Conservation (phyloP, 2,329 filamentous ascomycete species). For the Coleophoma cylindrospora region DNA sequence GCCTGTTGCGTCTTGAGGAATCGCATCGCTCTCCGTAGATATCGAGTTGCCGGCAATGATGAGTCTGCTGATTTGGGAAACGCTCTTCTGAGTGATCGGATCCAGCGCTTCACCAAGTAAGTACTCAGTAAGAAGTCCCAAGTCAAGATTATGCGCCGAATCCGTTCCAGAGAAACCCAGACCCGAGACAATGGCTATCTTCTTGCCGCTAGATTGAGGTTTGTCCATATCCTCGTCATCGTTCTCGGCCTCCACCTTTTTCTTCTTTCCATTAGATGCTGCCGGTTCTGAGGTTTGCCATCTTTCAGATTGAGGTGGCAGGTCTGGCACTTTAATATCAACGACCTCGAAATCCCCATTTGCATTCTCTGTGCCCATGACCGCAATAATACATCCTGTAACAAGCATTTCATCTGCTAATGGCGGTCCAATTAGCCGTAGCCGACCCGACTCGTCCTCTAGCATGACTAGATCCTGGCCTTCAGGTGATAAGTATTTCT, state of each 20-base stretch:
- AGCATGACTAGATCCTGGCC: constrained; percentile 69
- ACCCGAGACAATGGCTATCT: constrained; percentile 83
- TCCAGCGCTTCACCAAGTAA: constrained; percentile 77
- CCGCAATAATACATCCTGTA: constrained; percentile 91
- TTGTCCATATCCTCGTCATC: constrained; percentile 55
- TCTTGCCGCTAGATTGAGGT: constrained; percentile 35
- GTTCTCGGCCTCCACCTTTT: constrained; percentile 37
- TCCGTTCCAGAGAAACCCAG: constrained; percentile 75
- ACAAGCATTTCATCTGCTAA: constrained; percentile 70
- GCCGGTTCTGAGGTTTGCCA: constrained; percentile 63
- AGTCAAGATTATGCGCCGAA: constrained; percentile 64
- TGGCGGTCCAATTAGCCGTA: constrained; percentile 69
- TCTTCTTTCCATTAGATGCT: constrained; percentile 28
- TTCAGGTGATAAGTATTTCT: constrained; percentile 67
- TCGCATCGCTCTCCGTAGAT: constrained; percentile 21
- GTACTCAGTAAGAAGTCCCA: constrained; percentile 79
- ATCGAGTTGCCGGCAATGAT: constrained; percentile 93
- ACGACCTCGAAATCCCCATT: constrained; percentile 91
- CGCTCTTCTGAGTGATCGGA: constrained; percentile 49
- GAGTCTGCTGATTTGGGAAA: constrained; percentile 71
- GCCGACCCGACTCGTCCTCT: constrained; percentile 90
- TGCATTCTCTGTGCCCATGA: constrained; percentile 87
- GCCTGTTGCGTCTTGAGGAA: constrained; percentile 22
- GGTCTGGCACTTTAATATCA: constrained; percentile 82
- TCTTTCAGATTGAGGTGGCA: constrained; percentile 74